Conservation (phyloP, 164 flowering plant genomes). For the Nymphaea colorata region DNA sequence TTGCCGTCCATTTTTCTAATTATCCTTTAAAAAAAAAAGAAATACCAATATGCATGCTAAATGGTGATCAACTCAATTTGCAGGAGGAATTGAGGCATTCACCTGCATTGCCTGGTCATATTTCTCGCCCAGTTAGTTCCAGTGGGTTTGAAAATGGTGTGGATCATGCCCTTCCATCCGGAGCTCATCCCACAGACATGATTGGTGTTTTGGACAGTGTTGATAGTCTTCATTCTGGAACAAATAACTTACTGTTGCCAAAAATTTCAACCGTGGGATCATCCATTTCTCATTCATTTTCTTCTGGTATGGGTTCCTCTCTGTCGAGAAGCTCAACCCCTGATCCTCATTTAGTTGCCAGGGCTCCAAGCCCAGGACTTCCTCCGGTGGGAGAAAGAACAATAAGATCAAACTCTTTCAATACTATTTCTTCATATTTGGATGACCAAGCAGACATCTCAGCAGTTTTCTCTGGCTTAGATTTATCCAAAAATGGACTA, state of each 20-base stretch:
- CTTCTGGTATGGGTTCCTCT: slow-evolving; percentile 41
- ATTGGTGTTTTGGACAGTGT: slow-evolving; percentile 15
- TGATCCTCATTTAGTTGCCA: slow-evolving; percentile 48
- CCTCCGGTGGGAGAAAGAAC: slow-evolving; percentile 40
- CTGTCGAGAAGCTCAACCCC: slow-evolving; percentile 62
- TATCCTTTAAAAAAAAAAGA: no score
- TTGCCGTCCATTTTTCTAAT: no score
- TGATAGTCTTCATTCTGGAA: slow-evolving; percentile 10
- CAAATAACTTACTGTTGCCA: no score
- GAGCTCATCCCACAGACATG: slow-evolving; percentile 16
- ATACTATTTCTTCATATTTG: slow-evolving; percentile 22
- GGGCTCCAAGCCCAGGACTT: slow-evolving; percentile 30
- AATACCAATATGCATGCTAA: no score
- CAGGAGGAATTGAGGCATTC: no score
- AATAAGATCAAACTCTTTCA: slow-evolving; percentile 27
- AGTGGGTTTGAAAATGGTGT: slow-evolving; percentile 32
- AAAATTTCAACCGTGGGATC: slow-evolving; percentile 3
- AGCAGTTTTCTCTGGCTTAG: slow-evolving; percentile 60
- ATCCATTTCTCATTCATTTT: slow-evolving; percentile 29
- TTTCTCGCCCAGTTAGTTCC: slow-evolving; percentile 42
- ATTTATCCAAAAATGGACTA: slow-evolving; percentile 30
- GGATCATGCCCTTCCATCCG: slow-evolving; percentile 17
- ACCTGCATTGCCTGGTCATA: slow-evolving; percentile 1
- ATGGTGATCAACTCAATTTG: no score
- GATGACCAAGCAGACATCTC: slow-evolving; percentile 37